These are phyloP conservation scores for Medicago truncatula DNA, from an alignment of 306 rosid genomes.

Conservation along the genomic window DNA sequence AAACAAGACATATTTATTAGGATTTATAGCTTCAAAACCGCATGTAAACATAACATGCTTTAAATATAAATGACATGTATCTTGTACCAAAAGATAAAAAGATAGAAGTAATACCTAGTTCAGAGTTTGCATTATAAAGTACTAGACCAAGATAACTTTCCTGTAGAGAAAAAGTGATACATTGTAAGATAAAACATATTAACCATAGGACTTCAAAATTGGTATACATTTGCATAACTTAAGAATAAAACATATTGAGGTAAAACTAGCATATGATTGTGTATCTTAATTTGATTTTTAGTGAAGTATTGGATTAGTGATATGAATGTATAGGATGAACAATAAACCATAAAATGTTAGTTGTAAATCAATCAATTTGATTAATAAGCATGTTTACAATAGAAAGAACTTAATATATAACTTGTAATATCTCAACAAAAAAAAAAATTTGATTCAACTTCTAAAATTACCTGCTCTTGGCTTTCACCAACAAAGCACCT, in stretches of 20 bases:
- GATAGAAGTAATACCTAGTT: conserved; percentile 2
- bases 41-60: not conserved
- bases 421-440: not conserved
- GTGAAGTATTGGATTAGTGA: not conserved
- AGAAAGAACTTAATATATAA: not conserved
- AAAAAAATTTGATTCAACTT: not conserved
- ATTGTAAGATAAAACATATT: not conserved
- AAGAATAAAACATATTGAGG: not conserved
- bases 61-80: not conserved
- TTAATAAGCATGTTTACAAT: not conserved
- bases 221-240: not conserved
- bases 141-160: conserved; percentile 29
- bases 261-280: not conserved
- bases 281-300: not conserved
- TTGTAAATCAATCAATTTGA: conserved; percentile 4
- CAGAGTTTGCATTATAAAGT: conserved; percentile 20
- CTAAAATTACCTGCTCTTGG: conserved; percentile 18
- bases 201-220: not conserved
- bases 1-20: not conserved
- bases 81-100: not conserved
- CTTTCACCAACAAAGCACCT: conserved; percentile 10
- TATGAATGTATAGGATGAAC: not conserved
- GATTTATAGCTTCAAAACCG: not conserved
- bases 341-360: not conserved
- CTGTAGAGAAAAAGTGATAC: not conserved